Evolutionary conservation across 2,329 filamentous ascomycete genomes (phyloP).

Genomic region (Colletotrichum spaethianum): DNA sequence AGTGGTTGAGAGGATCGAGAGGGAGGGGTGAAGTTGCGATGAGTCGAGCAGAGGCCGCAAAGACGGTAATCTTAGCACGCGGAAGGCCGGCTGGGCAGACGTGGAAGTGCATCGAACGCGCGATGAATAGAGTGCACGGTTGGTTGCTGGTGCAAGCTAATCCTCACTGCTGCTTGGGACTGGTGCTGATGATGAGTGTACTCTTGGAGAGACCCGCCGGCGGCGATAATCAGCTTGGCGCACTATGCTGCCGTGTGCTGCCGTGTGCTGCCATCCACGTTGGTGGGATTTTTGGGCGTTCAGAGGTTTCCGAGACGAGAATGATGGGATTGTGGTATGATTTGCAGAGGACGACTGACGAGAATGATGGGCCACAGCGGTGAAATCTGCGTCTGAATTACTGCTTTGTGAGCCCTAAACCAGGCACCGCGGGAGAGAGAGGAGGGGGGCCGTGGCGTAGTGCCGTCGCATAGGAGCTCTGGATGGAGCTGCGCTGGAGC

Average conservation of each 20-base stretch:
- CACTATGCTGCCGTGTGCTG: constrained; percentile 10
- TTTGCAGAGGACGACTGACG: constrained; percentile 6
- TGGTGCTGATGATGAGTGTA: constrained; percentile 23
- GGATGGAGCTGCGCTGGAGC: neutral
- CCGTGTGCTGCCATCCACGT: constrained; percentile 27
- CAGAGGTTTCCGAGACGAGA: constrained; percentile 22
- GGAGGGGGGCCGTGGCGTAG: neutral
- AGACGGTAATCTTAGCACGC: constrained; percentile 24
- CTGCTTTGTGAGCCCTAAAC: constrained; percentile 1
- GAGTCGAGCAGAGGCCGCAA: constrained; percentile 16
- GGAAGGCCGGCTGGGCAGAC: constrained; percentile 39
- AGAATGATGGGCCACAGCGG: constrained; percentile 2
- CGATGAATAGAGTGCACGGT: constrained; percentile 5
- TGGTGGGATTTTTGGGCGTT: constrained; percentile 23
- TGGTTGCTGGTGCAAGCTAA: constrained; percentile 13
- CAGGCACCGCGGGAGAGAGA: neutral
- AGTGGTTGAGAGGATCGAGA: constrained; percentile 28
- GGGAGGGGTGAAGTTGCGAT: constrained; percentile 30
- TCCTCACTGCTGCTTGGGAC: neutral
- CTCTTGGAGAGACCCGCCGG: neutral
- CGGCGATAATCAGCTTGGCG: constrained; percentile 39
- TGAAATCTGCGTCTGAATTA: neutral
- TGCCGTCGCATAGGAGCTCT: neutral
- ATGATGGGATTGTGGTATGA: constrained; percentile 26
- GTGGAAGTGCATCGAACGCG: constrained; percentile 29